Percentiles rank a stretch among this genome's conserved stretches.
phyloP scores from a whole-genome alignment of 225 moss, liverwort and hornwort species.

The Neckera pumila region DNA sequence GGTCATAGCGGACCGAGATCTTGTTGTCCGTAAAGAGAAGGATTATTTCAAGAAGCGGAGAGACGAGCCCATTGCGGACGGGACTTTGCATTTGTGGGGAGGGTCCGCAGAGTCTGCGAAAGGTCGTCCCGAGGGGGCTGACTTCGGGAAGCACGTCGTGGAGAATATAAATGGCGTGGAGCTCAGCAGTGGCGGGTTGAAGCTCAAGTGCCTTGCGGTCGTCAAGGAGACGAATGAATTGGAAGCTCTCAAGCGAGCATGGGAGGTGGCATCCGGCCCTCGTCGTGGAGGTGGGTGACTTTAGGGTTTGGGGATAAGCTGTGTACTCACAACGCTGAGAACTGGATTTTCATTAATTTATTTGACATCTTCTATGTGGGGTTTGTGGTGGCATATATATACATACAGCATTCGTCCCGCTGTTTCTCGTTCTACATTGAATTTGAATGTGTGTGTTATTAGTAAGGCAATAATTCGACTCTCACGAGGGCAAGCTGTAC shows the following conservation, averaged over 20 bases:
- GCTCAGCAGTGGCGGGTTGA: slow-evolving; percentile 43
- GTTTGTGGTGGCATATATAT: not conserved
- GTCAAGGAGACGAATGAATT: slow-evolving; percentile 23
- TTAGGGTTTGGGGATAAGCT: not conserved
- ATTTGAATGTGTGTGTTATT: not conserved
- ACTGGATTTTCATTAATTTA: not conserved
- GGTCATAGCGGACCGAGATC: slow-evolving; percentile 26
- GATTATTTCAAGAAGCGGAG: slow-evolving; percentile 43
- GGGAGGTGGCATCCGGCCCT: slow-evolving; percentile 31
- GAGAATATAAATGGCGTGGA: slow-evolving; percentile 36
- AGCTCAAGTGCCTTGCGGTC: slow-evolving; percentile 33
- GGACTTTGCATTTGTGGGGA: slow-evolving; percentile 37
- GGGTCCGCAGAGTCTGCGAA: not conserved
- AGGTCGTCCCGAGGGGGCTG: not conserved
- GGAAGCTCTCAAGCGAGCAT: slow-evolving; percentile 30
- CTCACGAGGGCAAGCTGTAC: not conserved
- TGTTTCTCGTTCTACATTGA: not conserved
- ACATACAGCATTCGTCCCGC: not conserved
- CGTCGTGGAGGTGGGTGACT: slow-evolving; percentile 30
- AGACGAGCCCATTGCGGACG: slow-evolving; percentile 44
- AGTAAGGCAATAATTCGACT: not conserved
- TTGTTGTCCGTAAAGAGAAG: slow-evolving; percentile 35
- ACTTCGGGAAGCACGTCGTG: slow-evolving; percentile 12
- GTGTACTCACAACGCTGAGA: not conserved
- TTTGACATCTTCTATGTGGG: not conserved